Base-by-base conservation (phyloP, 1,139 yeast genomes). In the Suhomyces wounanorum region DNA sequence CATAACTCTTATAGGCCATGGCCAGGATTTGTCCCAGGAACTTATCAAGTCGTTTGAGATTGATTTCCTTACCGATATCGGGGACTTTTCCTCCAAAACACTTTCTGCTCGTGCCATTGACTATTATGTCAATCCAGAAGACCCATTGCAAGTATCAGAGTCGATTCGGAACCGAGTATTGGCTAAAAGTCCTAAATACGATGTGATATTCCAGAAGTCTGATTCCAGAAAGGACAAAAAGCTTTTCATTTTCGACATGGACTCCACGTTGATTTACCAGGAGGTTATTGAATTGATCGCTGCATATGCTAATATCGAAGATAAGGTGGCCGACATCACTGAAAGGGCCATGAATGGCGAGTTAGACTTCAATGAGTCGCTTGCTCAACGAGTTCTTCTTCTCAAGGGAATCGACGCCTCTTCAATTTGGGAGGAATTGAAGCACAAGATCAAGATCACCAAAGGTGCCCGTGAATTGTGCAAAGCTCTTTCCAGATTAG, bases 301-400 rank as follows among this genome's bases (percentile, higher is more conserved):
- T 3, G 90, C 87, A 0, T 84, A 85, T 59, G 96, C 94, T n/a
- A 77, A 79, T 55, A 91, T 89, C 28, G 95, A 89, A 59, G 81
- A 76, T 2, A 73, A 86, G 64, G 96, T 89, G 13, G 84, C 88
- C 6, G 82, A 79, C 48, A 92, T 95, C 63, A 95, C 99, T 4
- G 91, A 88, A 43, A 78, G 92, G 40, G 99, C 99, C 36, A 95
- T 95, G 99, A 91, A 92, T 61, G 98, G 98, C 26, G 97, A 94
- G 63, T 75, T 95, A 23, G 98, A 95, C 66, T 95, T 95, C 73
- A 85, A 83, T 56, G 89, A 88, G 60, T 89, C 97, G 1, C 75
- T 95, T 48, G 75, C 76, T 5, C 84, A 83, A 64, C 81, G 99
- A 52, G 98, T 91, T 10, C 71, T 74, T 16, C 75, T 95, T 26